These are phyloP conservation scores for Sechiopsis laciniata DNA, from an alignment of 306 rosid genomes.

Conservation along the genomic window DNA sequence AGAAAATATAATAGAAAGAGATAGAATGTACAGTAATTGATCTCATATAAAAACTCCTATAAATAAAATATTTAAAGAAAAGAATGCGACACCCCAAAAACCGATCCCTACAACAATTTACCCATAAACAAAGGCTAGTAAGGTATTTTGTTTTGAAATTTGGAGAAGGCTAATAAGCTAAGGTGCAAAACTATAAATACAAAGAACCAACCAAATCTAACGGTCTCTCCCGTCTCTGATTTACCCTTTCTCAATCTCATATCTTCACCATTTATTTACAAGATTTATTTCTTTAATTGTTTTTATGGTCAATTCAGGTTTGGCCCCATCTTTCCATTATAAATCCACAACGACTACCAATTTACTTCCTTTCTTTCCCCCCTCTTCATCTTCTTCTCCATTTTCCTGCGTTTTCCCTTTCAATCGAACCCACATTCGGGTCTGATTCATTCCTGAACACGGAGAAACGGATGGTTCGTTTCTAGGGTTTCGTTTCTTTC, in stretches of 20 bases:
- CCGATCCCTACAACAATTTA: no score
- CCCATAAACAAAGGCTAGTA: no score
- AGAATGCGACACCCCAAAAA: no score
- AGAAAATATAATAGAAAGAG: no score
- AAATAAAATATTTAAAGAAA: no score
- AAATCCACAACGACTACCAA: conserved; percentile 30
- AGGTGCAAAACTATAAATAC: background rate
- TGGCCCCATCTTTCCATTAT: conserved; percentile 27
- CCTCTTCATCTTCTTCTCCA: background rate
- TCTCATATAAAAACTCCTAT: no score
- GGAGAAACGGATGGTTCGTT: background rate
- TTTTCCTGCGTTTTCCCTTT: conserved; percentile 11
- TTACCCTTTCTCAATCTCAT: background rate
- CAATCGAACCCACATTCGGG: conserved; percentile 19
- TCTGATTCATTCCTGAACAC: conserved; percentile 25
- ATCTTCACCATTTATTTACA: background rate
- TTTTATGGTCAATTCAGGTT: conserved; percentile 29
- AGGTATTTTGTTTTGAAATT: no score
- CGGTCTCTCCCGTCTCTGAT: conserved; percentile 19
- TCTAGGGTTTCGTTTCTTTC: conserved; percentile 13
- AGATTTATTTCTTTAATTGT: background rate
- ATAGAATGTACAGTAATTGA: no score
- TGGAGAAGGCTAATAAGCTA: background rate
- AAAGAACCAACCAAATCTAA: background rate
- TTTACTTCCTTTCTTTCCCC: background rate